phyloP scores from a whole-genome alignment of 1,139 yeast species.

The Meyerozyma sp. region DNA sequence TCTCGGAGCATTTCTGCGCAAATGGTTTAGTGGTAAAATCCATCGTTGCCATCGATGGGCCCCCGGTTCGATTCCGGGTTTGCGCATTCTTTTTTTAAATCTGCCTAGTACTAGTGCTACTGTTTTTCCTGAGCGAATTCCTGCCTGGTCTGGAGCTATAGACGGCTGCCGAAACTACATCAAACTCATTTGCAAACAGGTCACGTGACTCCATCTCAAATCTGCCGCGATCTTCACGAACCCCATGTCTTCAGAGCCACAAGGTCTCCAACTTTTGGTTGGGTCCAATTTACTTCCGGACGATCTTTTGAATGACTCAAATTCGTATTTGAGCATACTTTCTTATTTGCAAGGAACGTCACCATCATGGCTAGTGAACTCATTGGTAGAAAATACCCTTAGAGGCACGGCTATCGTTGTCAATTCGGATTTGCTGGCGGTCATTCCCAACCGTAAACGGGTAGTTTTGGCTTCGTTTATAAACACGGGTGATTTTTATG shows the following conservation, averaged over 20 bases:
- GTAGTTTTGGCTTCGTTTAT: slow-evolving; percentile 41
- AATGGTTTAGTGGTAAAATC: slow-evolving; percentile 2
- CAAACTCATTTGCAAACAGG: too few relatives aligned
- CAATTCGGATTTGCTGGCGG: slow-evolving; percentile 26
- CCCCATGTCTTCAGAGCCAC: not conserved
- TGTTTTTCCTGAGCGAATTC: too few relatives aligned
- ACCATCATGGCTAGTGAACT: slow-evolving; percentile 60
- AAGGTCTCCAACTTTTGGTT: not conserved
- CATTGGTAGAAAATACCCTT: slow-evolving; percentile 41
- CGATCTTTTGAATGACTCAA: not conserved
- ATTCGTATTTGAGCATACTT: slow-evolving; percentile 35
- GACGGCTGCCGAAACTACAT: too few relatives aligned
- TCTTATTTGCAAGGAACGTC: slow-evolving; percentile 59
- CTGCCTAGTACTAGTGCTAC: not conserved
- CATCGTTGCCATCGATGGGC: slow-evolving; percentile 2
- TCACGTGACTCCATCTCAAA: not conserved
- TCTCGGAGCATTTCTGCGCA: slow-evolving; percentile 2
- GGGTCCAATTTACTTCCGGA: slow-evolving; percentile 1
- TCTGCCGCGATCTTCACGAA: not conserved
- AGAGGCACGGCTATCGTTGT: slow-evolving; percentile 35
- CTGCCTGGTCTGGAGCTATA: too few relatives aligned
- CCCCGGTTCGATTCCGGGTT: slow-evolving; percentile 2
- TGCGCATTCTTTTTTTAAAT: not conserved
- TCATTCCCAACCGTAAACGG: slow-evolving; percentile 17
- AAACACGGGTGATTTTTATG: slow-evolving; percentile 32